Conservation (phyloP, 768 basidiomycete genomes). For the Flagelloscypha sp. region DNA sequence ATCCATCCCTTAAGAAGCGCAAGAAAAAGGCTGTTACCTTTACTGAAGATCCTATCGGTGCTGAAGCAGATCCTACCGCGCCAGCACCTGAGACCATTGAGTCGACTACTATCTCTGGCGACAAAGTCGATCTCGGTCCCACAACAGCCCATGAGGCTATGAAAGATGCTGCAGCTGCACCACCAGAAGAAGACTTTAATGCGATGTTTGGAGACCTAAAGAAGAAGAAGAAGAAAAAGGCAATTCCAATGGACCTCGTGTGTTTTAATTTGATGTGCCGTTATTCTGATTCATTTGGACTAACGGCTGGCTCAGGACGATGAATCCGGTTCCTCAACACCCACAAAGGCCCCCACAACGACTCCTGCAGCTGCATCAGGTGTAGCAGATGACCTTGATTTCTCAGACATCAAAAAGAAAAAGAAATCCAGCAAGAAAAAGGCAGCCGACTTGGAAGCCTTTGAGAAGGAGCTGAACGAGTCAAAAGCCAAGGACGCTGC, state of each 20-base stretch:
- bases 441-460: conserved; percentile 84
- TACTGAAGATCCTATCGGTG: conserved; percentile 74
- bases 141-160: conserved; percentile 71
- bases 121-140: conserved; percentile 69
- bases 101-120: conserved; percentile 58
- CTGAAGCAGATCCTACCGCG: conserved; percentile 74
- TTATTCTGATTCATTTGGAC: conserved; percentile 5
- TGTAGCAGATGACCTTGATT: conserved; percentile 76
- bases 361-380: conserved; percentile 22
- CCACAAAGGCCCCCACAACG: conserved; percentile 31
- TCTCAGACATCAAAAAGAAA: conserved; percentile 96
- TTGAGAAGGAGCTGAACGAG: conserved; percentile 84
- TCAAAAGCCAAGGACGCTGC: conserved; percentile 53
- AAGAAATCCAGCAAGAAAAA: conserved; percentile 87
- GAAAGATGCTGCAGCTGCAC: conserved; percentile 34
- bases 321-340: conserved; percentile 58
- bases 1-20: conserved; percentile 77
- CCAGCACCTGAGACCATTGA: conserved; percentile 73
- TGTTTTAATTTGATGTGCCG: conserved; percentile 20
- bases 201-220: conserved; percentile 84
- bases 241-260: conserved; percentile 77
- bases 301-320: conserved; percentile 40
- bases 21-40: conserved; percentile 87
- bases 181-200: conserved; percentile 59
- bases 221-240: conserved; percentile 93